Evolutionary conservation across 768 basidiomycete genomes (phyloP).

Genomic region (Termitomyces sp.): DNA sequence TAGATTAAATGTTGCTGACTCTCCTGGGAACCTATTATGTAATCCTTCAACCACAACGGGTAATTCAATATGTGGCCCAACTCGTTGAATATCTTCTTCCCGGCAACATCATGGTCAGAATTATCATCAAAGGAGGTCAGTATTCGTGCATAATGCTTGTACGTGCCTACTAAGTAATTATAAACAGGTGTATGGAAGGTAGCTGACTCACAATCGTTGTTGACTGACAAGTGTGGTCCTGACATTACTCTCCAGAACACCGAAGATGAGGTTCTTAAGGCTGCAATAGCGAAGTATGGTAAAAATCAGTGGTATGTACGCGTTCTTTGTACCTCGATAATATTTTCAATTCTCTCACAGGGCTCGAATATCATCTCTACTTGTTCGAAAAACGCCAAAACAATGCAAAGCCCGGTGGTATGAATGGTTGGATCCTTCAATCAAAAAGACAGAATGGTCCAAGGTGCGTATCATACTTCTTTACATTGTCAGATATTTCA

Average conservation of each 20-base stretch:
- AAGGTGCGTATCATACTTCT: conserved; percentile 52
- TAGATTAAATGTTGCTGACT: not conserved
- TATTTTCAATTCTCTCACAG: conserved; percentile 30
- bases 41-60: not conserved
- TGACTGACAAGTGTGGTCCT: not conserved
- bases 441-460: conserved; percentile 99
- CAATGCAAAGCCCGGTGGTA: conserved; percentile 99
- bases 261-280: conserved; percentile 98
- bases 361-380: conserved; percentile 96
- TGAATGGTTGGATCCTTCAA: conserved; percentile 98
- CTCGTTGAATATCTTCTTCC: not conserved
- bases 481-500: not conserved
- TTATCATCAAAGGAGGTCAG: conserved; percentile 87
- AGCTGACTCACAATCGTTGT: not conserved
- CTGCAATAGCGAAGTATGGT: conserved; percentile 96
- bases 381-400: conserved; percentile 98
- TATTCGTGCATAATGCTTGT: conserved; percentile 7
- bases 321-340: not conserved
- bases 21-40: conserved; percentile 14
- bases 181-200: conserved; percentile 79
- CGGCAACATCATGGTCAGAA: conserved; percentile 64
- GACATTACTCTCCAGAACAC: conserved; percentile 58
- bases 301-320: conserved; percentile 84
- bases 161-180: conserved; percentile 3
- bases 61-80: not conserved